Evolutionary conservation across 441 rosid genomes (phyloP), one percentile per base, ranked within the genome.

Genomic region (Breynia disticha): DNA sequence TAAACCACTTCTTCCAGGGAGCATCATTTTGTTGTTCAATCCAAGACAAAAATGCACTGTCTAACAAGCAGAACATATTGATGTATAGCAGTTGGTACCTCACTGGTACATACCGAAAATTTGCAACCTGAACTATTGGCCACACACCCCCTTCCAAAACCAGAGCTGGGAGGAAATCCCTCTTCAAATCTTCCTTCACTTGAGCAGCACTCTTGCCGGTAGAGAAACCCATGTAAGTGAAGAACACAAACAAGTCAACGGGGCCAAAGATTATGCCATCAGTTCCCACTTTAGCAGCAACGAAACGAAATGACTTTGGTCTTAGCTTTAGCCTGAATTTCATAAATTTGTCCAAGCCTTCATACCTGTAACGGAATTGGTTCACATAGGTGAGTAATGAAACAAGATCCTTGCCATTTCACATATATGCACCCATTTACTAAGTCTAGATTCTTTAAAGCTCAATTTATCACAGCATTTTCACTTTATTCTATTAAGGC

Each of bases 31-130:
- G 98, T 72, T 93, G 97, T 55, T 93, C 98, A 16, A 88, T 50
- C 97, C 95, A 88, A 13, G 97, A 84, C 68, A 88, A 70, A 51
- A 93, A 88, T 44, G 88, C 90, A 55, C 95, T 88, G 79, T 93
- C 98, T 63, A 93, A 62, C 63, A 93, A 72, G 82, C 97, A 88
- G 73, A 93, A 93, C 57, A 80, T 64, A 66, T 93, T 93, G 62
- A 88, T 96, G 44, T 93, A 93, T n/a, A 86, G 90, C 46, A 93
- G 84, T 59, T 93, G 98, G 79, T 93, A 84, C 67, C 87, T 82
- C 56, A 88, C 97, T 0, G 95, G 97, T 49, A 88, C 69, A 32
- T 84, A 88, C 19, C 88, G 82, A 71, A 88, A 93, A 75, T 88
- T 93, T 0, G 83, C 95, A 52, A 88, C 68, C 79, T 93, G 98